These are phyloP conservation scores for Wolfiporia cocos DNA, from an alignment of 1,284 basidiomycete genomes.

Conservation along the genomic window DNA sequence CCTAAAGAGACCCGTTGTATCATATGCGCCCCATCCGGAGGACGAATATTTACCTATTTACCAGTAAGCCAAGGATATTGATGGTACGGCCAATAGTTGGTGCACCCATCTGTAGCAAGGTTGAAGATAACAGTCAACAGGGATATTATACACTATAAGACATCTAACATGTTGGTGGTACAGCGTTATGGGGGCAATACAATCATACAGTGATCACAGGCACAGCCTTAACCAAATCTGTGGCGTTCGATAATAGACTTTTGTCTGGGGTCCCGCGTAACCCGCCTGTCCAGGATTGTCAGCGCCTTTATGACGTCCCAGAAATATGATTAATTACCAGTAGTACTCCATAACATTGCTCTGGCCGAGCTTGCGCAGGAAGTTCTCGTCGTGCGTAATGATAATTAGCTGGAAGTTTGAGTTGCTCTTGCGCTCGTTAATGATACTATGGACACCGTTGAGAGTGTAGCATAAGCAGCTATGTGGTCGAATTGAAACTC, in stretches of 20 bases:
- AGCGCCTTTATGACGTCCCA: too few species aligned
- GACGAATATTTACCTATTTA: too few species aligned
- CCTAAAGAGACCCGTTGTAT: too few species aligned
- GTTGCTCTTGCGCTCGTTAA: constrained; percentile 84
- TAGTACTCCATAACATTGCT: constrained; percentile 89
- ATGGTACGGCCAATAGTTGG: too few species aligned
- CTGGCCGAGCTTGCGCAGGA: constrained; percentile 78
- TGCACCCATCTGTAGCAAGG: too few species aligned
- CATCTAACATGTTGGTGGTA: too few species aligned
- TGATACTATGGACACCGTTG: constrained; percentile 53
- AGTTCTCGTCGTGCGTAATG: constrained; percentile 94
- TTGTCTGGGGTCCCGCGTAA: constrained; percentile 55
- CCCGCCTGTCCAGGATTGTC: constrained; percentile 36
- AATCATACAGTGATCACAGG: too few species aligned
- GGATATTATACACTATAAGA: too few species aligned
- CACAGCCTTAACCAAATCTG: constrained; percentile 46
- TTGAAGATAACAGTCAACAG: too few species aligned
- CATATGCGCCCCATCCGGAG: too few species aligned
- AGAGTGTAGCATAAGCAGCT: constrained; percentile 5
- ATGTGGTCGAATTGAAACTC: constrained; percentile 31
- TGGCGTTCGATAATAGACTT: constrained; percentile 71
- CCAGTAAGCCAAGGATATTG: too few species aligned
- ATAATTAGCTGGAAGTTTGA: constrained; percentile 97
- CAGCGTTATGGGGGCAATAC: too few species aligned
- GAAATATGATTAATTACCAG: constrained; percentile 57